Percentiles rank a stretch among this genome's conserved stretches.
phyloP scores from a whole-genome alignment of 2,329 filamentous ascomycete species.

The Furcasterigmium furcatum region DNA sequence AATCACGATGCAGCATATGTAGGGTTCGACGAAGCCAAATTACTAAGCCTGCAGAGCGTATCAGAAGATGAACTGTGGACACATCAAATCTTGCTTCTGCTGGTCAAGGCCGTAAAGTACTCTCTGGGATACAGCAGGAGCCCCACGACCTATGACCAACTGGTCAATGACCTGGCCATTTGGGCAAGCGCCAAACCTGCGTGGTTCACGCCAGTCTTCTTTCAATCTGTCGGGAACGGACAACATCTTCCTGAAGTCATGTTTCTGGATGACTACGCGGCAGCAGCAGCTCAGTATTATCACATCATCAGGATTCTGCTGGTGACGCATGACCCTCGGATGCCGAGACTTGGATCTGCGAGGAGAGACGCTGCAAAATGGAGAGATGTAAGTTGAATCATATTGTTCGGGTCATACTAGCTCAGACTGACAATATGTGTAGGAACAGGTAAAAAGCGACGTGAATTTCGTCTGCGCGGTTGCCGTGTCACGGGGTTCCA shows the following conservation, averaged over 20 bases:
- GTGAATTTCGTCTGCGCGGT: slow-evolving; percentile 20
- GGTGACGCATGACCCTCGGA: slow-evolving; percentile 17
- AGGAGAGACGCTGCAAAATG: slow-evolving; percentile 4
- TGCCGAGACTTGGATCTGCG: slow-evolving; percentile 17
- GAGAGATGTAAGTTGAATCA: not conserved
- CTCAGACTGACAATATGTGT: too few relatives aligned
- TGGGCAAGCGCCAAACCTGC: not conserved
- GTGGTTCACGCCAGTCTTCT: not conserved
- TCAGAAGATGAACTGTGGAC: not conserved
- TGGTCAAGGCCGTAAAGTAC: not conserved
- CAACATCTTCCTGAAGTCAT: slow-evolving; percentile 18
- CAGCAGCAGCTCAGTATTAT: slow-evolving; percentile 20
- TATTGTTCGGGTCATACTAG: too few relatives aligned
- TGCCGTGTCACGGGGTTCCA: slow-evolving; percentile 11
- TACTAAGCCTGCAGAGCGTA: not conserved
- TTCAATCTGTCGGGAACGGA: not conserved
- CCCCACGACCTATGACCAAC: not conserved
- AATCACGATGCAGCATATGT: not conserved
- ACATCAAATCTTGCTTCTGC: not conserved
- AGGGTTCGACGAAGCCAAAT: not conserved
- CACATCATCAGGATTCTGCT: slow-evolving; percentile 22
- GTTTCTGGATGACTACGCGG: slow-evolving; percentile 18
- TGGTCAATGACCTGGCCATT: not conserved
- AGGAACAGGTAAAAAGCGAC: slow-evolving; percentile 17
- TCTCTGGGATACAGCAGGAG: not conserved